Conservation (phyloP, 1,139 yeast genomes). For the Meyerozyma athensensis region DNA sequence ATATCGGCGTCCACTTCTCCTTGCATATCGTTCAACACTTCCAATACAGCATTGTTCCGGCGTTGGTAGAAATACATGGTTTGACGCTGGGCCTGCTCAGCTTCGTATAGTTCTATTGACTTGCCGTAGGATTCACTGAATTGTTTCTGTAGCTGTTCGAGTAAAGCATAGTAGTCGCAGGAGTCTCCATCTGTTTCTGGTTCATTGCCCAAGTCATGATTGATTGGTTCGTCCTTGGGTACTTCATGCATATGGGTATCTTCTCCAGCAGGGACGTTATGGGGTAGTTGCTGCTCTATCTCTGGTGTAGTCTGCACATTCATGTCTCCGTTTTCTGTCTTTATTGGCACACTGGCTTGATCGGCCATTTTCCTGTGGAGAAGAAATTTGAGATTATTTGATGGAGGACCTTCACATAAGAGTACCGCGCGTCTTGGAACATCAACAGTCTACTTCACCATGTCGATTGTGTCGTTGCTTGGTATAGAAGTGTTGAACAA, state of each 20-base stretch:
- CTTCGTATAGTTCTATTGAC: constrained; percentile 25
- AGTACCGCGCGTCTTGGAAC: constrained; percentile 1
- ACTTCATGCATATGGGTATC: no score
- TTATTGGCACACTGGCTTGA: no score
- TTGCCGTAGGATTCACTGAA: constrained; percentile 20
- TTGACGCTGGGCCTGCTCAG: constrained; percentile 32
- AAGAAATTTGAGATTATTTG: neutral
- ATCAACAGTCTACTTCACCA: constrained; percentile 18
- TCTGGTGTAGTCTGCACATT: no score
- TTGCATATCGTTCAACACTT: constrained; percentile 15
- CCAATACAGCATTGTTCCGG: constrained; percentile 35
- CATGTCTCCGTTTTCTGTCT: no score
- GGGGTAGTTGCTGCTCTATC: no score
- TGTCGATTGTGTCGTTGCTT: constrained; percentile 91
- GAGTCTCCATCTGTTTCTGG: neutral
- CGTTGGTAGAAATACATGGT: constrained; percentile 32
- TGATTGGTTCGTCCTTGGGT: no score
- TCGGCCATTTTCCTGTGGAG: neutral
- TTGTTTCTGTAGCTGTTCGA: constrained; percentile 23
- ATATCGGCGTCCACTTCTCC: constrained; percentile 5
- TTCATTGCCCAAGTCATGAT: no score
- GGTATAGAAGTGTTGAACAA: constrained; percentile 92
- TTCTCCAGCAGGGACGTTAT: no score
- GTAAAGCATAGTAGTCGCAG: constrained; percentile 14
- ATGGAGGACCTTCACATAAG: neutral